phyloP scores from a whole-genome alignment of 2,329 filamentous ascomycete species.

The Claviceps fusiformis region DNA sequence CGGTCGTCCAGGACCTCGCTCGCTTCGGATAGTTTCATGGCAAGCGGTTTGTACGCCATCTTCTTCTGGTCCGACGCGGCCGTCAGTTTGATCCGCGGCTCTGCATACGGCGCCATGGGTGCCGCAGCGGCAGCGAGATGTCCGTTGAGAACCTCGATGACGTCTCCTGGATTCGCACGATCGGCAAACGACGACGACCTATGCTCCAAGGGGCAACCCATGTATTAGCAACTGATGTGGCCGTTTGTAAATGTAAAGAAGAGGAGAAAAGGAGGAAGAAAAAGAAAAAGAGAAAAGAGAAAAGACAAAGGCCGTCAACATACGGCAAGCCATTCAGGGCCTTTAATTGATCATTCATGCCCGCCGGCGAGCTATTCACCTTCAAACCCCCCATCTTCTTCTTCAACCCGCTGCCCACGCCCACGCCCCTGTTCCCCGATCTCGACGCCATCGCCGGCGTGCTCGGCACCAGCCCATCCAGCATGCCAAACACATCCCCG shows the following conservation, averaged over 20 bases:
- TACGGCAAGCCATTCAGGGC: constrained; percentile 17
- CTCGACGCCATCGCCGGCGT: constrained; percentile 36
- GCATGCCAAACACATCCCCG: constrained; percentile 72
- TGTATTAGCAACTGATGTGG: too few relatives aligned
- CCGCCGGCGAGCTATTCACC: constrained; percentile 21
- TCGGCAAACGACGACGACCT: constrained; percentile 47
- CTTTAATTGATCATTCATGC: constrained; percentile 21
- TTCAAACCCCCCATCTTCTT: constrained; percentile 18
- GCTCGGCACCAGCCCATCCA: constrained; percentile 56
- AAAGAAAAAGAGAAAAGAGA: not conserved
- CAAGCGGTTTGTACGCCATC: constrained; percentile 79
- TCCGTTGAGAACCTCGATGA: constrained; percentile 70
- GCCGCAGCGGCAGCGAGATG: constrained; percentile 54
- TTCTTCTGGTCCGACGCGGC: constrained; percentile 84
- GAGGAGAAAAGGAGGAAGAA: too few relatives aligned
- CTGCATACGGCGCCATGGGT: constrained; percentile 57
- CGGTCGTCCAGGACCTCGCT: constrained; percentile 90
- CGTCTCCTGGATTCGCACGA: constrained; percentile 65
- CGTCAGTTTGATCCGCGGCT: constrained; percentile 70
- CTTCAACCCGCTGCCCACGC: constrained; percentile 18
- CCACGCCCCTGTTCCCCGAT: constrained; percentile 21
- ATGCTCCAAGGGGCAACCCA: not conserved
- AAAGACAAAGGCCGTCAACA: constrained; percentile 5
- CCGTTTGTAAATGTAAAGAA: too few relatives aligned
- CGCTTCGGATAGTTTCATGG: constrained; percentile 86